Conservation (phyloP, 2,329 filamentous ascomycete genomes). For the Aspergillus pseudoterreus region DNA sequence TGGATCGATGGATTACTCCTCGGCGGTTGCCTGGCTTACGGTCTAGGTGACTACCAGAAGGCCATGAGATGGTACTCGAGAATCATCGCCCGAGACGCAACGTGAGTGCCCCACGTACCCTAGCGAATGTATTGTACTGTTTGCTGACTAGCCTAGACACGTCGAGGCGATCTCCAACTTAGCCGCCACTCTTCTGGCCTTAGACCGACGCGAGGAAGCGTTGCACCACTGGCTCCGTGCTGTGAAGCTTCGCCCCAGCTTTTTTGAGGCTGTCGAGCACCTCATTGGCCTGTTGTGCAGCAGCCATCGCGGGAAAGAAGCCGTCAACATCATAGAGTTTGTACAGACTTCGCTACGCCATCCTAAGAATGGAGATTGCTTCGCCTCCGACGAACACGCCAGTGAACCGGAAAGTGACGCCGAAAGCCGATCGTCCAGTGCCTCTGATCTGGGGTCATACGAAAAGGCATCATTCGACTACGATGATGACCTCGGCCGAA, state of each 20-base stretch:
- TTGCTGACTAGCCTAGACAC: constrained; percentile 55
- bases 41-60: constrained; percentile 76
- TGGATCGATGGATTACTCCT: constrained; percentile 94
- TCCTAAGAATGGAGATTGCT: constrained; percentile 45
- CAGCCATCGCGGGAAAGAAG: constrained; percentile 76
- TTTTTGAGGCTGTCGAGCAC: constrained; percentile 94
- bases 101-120: constrained; percentile 11
- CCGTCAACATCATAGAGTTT: constrained; percentile 79
- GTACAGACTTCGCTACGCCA: constrained; percentile 71
- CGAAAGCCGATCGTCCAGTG: constrained; percentile 50
- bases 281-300: constrained; percentile 82
- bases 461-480: constrained; percentile 58
- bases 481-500: constrained; percentile 41
- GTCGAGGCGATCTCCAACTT: constrained; percentile 93
- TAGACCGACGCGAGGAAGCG: constrained; percentile 78
- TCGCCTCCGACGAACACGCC: constrained; percentile 50
- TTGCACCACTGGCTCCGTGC: constrained; percentile 80
- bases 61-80: constrained; percentile 50
- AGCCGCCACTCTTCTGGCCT: constrained; percentile 80
- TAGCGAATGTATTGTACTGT: background rate
- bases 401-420: constrained; percentile 60
- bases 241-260: constrained; percentile 77
- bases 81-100: constrained; percentile 56
- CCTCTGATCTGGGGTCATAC: constrained; percentile 51
- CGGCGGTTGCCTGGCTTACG: constrained; percentile 88